Evolutionary conservation across 1,284 basidiomycete genomes (phyloP), one percentile per base, ranked within the genome.

Genomic region (Ustilago hordei): DNA sequence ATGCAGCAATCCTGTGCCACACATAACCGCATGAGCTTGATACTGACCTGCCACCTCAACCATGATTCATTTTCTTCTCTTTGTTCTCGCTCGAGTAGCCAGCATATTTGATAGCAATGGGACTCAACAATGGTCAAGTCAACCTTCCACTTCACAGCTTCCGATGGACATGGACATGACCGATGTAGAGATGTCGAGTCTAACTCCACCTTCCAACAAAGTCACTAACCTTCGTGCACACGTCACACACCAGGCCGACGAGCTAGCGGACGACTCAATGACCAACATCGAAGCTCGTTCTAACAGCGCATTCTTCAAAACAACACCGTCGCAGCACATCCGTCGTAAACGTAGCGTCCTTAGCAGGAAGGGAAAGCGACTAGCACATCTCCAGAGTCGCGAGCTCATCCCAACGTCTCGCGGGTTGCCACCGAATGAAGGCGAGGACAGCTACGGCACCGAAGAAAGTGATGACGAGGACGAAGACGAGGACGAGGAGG

Each of bases 101-200:
- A 69, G 65, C 55, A 74, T 69, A 28, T 66, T 75, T 17, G 68
- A 74, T 8, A 55, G 31, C 9, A 53, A 59, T 28, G 36, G 43
- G 11, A 23, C 62, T 9, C 45, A 50, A 19, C 36, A 32, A 45
- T 61, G 59, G 50, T 55, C 66, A 17, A 41, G 48, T 8, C 70
- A 60, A 7, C 43, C 63, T 7, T 60, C 63, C 8, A 66, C 58
- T 2, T 62, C 63, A 4, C 48, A 59, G 15, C 34, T 62, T 31
- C 53, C 61, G 0, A 47, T 48, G 28, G 65, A 78, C 35, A 69
- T 54, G 23, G 64, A 60, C 55, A 64, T 78, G 63, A 62, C 66
- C 36, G 76, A 78, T 32, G 76, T 78, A 5, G 76, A 78, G 32
- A 79, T 79, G 71, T 71, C 74, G n/a, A 76, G 64, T 59, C 64